phyloP scores from a whole-genome alignment of 176 grass and related monocot species.

The Paspalum notatum region DNA sequence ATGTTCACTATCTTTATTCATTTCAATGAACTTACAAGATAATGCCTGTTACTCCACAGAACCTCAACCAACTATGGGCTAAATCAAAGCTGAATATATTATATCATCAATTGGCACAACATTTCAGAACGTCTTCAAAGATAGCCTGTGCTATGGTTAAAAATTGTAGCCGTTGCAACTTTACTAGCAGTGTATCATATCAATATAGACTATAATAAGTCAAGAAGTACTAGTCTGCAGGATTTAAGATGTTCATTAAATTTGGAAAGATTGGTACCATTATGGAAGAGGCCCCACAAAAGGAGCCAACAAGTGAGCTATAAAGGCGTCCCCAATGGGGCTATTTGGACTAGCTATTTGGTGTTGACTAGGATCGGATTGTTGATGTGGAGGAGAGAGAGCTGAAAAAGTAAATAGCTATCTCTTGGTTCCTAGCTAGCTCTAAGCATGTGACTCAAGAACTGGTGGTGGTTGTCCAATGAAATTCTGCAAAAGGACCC shows the following conservation, averaged over 20 bases:
- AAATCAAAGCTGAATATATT: constrained; percentile 3
- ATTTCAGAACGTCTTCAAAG: neutral
- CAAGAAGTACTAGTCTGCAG: neutral
- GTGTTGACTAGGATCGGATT: no score
- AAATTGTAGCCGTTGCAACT: neutral
- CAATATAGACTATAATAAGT: neutral
- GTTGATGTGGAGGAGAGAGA: no score
- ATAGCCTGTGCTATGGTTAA: neutral
- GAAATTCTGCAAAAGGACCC: no score
- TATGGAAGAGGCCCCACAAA: neutral
- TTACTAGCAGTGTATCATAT: neutral
- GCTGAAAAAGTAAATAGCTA: no score
- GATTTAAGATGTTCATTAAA: constrained; percentile 6
- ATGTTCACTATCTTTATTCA: neutral
- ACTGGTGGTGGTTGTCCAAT: no score
- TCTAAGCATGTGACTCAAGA: no score
- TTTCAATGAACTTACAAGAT: neutral
- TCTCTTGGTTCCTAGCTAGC: no score
- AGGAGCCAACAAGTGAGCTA: neutral
- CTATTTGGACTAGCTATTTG: no score
- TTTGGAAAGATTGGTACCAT: neutral
- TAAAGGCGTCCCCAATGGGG: no score
- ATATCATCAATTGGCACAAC: neutral
- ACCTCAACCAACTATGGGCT: neutral
- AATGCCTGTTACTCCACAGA: neutral